A percentile compares a stretch with the other conserved stretches of the same genome.
phyloP scores from a whole-genome alignment of 495 filamentous ascomycete genomes.

The Hypoxylon intermedium region DNA sequence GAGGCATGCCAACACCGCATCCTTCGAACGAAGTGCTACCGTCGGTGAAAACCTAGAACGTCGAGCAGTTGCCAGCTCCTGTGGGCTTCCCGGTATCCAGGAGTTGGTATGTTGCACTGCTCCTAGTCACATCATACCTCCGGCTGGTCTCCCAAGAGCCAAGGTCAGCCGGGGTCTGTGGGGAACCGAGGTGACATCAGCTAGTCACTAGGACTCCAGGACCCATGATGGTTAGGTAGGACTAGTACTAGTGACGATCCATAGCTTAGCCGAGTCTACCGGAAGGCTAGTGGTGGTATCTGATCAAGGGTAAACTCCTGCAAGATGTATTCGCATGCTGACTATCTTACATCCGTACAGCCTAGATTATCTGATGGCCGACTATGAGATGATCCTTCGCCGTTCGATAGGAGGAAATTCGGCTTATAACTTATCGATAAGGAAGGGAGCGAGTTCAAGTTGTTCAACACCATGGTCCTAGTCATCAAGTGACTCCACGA shows the following conservation, averaged over 20 bases:
- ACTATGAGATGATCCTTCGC: too few species aligned
- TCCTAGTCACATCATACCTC: too few species aligned
- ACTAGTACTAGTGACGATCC: neutral
- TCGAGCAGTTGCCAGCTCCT: too few species aligned
- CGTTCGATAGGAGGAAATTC: too few species aligned
- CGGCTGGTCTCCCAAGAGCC: too few species aligned
- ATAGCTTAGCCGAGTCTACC: neutral
- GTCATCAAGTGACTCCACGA: neutral
- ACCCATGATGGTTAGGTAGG: neutral
- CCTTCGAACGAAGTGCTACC: conserved; percentile 9
- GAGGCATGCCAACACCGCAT: conserved; percentile 1
- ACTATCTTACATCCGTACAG: neutral
- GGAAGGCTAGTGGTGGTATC: neutral
- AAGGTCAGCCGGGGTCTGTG: neutral
- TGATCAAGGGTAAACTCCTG: neutral
- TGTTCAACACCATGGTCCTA: conserved; percentile 8
- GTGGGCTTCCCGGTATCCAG: too few species aligned
- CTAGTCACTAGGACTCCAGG: neutral
- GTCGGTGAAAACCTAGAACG: too few species aligned
- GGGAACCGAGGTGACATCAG: neutral
- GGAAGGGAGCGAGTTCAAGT: conserved; percentile 13
- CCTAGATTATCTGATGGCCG: neutral
- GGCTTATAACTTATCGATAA: conserved; percentile 3
- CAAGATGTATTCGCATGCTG: neutral
- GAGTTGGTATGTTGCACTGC: too few species aligned